Evolutionary conservation across 2,329 filamentous ascomycete genomes (phyloP), one percentile per base, ranked within the genome.

Genomic region (Dactylonectria macrodidyma): DNA sequence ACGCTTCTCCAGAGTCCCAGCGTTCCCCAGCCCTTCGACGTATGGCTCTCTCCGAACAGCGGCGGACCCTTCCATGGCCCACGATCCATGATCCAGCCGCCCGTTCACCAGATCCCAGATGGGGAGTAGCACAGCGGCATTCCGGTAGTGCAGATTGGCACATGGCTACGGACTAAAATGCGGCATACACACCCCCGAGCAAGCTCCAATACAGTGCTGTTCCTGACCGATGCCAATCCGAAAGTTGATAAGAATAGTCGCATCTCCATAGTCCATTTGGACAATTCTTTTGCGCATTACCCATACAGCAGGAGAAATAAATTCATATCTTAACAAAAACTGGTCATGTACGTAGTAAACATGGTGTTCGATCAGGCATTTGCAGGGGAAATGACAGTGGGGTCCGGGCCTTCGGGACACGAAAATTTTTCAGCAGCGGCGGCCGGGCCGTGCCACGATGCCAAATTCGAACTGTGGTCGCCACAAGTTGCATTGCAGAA

Each of bases 301-400:
- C 8, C 41, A 8, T 44, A 3, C 7, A 44, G 14, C 5, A 19
- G 19, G 19, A 19, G 19, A 19, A 19, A 19, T 19, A 19, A 8
- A n/a, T 44, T n/a, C 14, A 44, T 7, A n/a, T n/a, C 41, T 5
- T 5, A 44, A 54, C 10, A 19, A 54, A 36, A 5, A 22, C n/a
- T n/a, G 16, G 10, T 5, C 16, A 14, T 36, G 11, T 19, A 19
- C 19, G 19, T 19, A 12, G 51, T 19, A 19, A 54, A 36, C 36
- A 6, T 36, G 9, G 22, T 36, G 11, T 11, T 24, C n/a, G 9
- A 9, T 19, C 44, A 59, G 66, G 41, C 62, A 52, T 30, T 30
- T 30, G 26, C 26, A 58, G 67, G 48, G 62, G 65, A 68, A 67
- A 71, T 66, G 68, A 75, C 33, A 68, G 71, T 73, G 69, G 69